phyloP scores from a whole-genome alignment of 2,329 filamentous ascomycete species.

The Cordyceps javanica region DNA sequence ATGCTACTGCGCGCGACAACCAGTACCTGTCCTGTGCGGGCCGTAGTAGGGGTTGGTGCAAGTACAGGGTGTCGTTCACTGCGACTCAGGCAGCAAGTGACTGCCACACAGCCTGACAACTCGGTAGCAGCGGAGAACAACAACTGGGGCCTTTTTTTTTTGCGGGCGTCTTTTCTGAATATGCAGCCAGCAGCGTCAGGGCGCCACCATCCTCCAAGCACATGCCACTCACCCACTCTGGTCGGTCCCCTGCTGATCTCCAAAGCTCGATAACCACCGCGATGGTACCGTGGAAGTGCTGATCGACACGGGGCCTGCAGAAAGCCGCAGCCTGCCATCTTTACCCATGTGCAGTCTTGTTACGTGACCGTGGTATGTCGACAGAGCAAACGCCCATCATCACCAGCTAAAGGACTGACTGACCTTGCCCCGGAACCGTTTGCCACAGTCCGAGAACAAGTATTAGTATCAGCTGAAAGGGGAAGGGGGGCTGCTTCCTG shows the following conservation, averaged over 20 bases:
- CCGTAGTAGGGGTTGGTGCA: background rate
- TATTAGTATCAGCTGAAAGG: no score
- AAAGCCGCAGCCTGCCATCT: background rate
- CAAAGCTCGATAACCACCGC: background rate
- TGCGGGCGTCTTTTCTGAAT: no score
- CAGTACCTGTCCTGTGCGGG: background rate
- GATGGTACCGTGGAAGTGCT: background rate
- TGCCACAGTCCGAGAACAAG: no score
- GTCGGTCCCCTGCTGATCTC: constrained; percentile 7
- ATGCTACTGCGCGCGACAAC: background rate
- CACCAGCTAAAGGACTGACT: background rate
- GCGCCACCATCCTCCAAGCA: background rate
- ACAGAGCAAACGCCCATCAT: background rate
- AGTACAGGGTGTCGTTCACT: background rate
- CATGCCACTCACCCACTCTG: no score
- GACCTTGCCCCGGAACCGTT: background rate
- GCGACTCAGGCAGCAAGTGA: no score
- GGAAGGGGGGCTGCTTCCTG: no score
- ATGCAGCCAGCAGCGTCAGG: no score
- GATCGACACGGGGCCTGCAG: background rate
- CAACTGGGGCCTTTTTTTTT: background rate
- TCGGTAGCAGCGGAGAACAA: no score
- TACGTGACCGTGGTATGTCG: background rate
- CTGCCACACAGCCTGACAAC: no score
- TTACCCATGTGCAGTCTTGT: background rate